These are phyloP conservation scores for Dicorynia guianensis DNA, from an alignment of 306 rosid genomes.

Conservation along the genomic window DNA sequence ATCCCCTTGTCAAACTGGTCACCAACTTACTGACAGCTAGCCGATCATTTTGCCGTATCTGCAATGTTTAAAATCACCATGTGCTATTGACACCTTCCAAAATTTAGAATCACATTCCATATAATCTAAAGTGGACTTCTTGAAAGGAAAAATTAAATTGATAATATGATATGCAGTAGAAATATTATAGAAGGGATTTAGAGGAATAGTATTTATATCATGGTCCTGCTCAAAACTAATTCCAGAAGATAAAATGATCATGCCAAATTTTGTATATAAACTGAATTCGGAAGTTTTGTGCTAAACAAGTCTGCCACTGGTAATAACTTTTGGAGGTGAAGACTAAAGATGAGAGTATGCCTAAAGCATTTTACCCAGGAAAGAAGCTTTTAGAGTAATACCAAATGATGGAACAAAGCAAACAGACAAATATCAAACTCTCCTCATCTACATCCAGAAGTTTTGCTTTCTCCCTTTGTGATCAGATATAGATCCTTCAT, in stretches of 20 bases:
- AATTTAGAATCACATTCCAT: not conserved
- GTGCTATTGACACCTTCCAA: constrained; percentile 33
- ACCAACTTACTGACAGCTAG: constrained; percentile 97
- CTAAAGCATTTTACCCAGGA: not conserved
- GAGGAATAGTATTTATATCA: constrained; percentile 21
- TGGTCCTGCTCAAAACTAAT: constrained; percentile 28
- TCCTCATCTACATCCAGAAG: no score
- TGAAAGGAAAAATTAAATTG: constrained; percentile 26
- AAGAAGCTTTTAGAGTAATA: constrained; percentile 6
- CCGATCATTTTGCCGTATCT: constrained; percentile 98
- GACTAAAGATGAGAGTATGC: constrained; percentile 12
- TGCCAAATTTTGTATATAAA: not conserved
- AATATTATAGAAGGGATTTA: constrained; percentile 16
- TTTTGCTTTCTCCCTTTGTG: no score
- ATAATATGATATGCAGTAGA: not conserved
- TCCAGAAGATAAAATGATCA: constrained; percentile 21
- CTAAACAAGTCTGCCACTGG: constrained; percentile 19
- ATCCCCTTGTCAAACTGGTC: constrained; percentile 96
- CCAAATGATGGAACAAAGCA: constrained; percentile 7
- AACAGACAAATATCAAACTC: no score
- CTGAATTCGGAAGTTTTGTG: not conserved
- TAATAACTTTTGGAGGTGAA: constrained; percentile 11
- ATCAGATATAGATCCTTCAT: not conserved
- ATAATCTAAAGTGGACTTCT: constrained; percentile 13
- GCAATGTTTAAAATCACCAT: constrained; percentile 45